These are phyloP conservation scores for Phyllosticta citribraziliensis DNA, from an alignment of 2,329 filamentous ascomycete species.

Conservation along the genomic window DNA sequence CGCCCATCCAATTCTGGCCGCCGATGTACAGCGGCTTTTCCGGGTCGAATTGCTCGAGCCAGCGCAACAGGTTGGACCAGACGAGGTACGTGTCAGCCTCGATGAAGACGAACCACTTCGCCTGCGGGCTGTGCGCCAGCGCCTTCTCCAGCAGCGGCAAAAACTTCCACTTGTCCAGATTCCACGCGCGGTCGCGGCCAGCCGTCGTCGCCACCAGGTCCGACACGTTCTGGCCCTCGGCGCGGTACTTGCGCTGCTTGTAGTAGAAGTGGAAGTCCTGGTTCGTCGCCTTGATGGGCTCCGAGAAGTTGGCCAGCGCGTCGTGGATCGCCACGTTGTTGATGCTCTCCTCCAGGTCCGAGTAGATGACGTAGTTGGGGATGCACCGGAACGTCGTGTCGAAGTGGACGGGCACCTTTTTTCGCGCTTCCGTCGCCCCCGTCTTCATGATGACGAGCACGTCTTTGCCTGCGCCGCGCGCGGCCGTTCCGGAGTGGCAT, in stretches of 20 bases:
- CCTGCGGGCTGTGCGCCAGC: conserved; percentile 24
- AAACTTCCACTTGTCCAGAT: conserved; percentile 51
- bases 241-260: conserved; percentile 35
- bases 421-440: conserved; percentile 48
- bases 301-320: conserved; percentile 36
- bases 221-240: conserved; percentile 31
- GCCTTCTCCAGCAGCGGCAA: conserved; percentile 45
- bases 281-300: conserved; percentile 27
- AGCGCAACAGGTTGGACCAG: conserved; percentile 31
- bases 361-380: conserved; percentile 47
- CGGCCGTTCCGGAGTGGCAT: conserved; percentile 3
- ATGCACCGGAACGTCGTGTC: conserved; percentile 47
- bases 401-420: conserved; percentile 49
- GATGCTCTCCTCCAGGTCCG: conserved; percentile 48
- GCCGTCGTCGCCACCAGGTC: conserved; percentile 13
- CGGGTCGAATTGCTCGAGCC: conserved; percentile 29
- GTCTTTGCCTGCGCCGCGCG: conserved; percentile 32
- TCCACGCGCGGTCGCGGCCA: conserved; percentile 29
- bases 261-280: conserved; percentile 46
- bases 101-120: conserved; percentile 31
- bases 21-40: conserved; percentile 34
- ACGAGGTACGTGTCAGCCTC: conserved; percentile 28
- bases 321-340: conserved; percentile 40
- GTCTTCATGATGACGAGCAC: conserved; percentile 51
- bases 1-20: conserved; percentile 34